Evolutionary conservation across 1,284 basidiomycete species (phyloP).

Genomic region (Sutorius eximius): DNA sequence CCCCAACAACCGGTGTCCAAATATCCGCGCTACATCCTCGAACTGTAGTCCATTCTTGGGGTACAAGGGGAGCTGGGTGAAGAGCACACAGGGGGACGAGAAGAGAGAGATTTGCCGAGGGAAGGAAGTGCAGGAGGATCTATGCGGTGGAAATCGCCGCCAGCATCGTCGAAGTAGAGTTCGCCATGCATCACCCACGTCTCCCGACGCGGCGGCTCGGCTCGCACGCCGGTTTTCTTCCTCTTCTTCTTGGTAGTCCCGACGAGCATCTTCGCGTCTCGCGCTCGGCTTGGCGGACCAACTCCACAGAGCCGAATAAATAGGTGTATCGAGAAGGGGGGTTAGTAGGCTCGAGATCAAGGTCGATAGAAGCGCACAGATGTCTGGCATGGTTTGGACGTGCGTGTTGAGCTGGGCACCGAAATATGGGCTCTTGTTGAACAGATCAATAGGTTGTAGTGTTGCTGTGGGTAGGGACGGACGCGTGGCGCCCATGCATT

Average conservation of each 20-base stretch:
- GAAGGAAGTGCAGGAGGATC: constrained; percentile 60
- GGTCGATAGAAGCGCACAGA: constrained; percentile 59
- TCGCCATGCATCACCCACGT: constrained; percentile 8
- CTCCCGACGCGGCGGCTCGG: constrained; percentile 7
- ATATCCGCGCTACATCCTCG: constrained; percentile 35
- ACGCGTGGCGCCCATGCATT: constrained; percentile 26
- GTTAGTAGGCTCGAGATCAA: constrained; percentile 58
- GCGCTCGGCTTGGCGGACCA: constrained; percentile 51
- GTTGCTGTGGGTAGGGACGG: constrained; percentile 18
- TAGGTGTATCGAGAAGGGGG: constrained; percentile 45
- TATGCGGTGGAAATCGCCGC: constrained; percentile 44
- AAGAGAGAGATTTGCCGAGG: constrained; percentile 54
- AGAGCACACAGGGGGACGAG: constrained; percentile 66
- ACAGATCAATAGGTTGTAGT: constrained; percentile 39
- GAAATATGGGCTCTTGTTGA: constrained; percentile 30
- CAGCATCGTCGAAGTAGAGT: constrained; percentile 15
- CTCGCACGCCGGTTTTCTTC: constrained; percentile 29
- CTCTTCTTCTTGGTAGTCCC: constrained; percentile 24
- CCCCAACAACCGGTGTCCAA: constrained; percentile 30
- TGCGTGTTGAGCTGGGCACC: constrained; percentile 41
- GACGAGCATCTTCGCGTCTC: constrained; percentile 33
- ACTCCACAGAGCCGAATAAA: constrained; percentile 50
- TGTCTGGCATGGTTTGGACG: constrained; percentile 54
- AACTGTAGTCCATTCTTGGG: constrained; percentile 34
- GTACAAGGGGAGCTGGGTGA: constrained; percentile 39